These are phyloP conservation scores for Clavariopsis aquatica DNA, from an alignment of 495 filamentous ascomycete genomes.

Conservation along the genomic window DNA sequence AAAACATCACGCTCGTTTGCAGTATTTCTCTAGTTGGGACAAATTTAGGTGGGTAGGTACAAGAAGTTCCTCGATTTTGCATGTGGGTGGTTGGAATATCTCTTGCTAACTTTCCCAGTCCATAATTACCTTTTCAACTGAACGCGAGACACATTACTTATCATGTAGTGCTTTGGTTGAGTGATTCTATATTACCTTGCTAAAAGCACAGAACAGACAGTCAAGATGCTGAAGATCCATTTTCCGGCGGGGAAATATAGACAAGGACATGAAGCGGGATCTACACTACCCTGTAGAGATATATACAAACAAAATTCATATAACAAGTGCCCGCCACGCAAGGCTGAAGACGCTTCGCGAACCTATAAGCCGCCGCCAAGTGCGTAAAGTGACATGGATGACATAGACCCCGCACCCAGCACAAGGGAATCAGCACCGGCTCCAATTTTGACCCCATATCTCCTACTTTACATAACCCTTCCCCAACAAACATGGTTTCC, in stretches of 20 bases:
- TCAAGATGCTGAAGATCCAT: no score
- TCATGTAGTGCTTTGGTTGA: no score
- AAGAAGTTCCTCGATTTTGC: neutral
- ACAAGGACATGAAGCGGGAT: neutral
- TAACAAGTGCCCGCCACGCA: neutral
- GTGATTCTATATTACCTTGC: no score
- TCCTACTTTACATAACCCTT: neutral
- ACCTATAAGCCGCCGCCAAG: neutral
- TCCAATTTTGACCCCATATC: neutral
- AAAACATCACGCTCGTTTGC: no score
- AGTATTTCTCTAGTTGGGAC: no score
- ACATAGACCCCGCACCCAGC: neutral
- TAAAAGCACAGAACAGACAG: no score
- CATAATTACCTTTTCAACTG: neutral
- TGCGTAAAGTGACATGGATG: neutral
- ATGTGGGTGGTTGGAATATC: neutral
- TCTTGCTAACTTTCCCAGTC: no score
- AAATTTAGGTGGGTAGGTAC: no score
- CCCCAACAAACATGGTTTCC: neutral
- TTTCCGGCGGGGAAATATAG: no score
- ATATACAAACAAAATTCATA: no score
- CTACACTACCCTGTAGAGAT: neutral
- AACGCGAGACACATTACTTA: neutral
- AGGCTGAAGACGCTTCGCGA: neutral
- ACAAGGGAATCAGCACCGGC: no score